Base-by-base conservation (phyloP, 176 grass and related monocot genomes). In the Carex littledalei region DNA sequence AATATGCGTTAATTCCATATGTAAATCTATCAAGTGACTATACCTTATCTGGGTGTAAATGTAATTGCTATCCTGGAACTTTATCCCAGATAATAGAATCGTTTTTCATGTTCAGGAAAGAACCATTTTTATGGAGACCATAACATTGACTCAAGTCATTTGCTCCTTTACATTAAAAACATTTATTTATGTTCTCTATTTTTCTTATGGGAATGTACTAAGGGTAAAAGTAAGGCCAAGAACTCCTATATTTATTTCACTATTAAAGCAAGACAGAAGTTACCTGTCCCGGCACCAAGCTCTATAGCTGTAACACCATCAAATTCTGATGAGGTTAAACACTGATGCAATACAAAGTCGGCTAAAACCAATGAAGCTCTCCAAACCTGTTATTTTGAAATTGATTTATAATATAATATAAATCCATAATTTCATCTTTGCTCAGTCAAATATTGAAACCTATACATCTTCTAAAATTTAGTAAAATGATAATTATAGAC, bases 231-330 rank as follows among this genome's bases (percentile, higher is more conserved):
- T 29, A n/a, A 50, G 64, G 16, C 3, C 18, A 68, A 50, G 15
- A 31, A 54, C 47, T n/a, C 37, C 21, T 16, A 85, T 16, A 49
- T 29, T 13, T 52, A 3, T 31, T 13, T 52, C 17, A 14, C 75
- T 85, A 69, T 29, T 86, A 84, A 84, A 85, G 56, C 70, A 77
- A 77, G 65, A 81, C 1, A 64, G 12, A 0, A 24, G 52, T 71
- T 69, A 98, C 95, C 91, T 89, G 92, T 94, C 39, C 95, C 95
- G 50, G 93, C 90, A 84, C 95, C 92, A 11, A 98, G 90, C 54
- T 98, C 95, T 80, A 94, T 80, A 75, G 88, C 89, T 26, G 88
- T 93, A 63, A 94, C 20, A 60, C 72, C 69, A 89, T 93, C 29
- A 10, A 98, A 93, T 20, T 93, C 84, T 9, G 88, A 86, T 0